phyloP scores from a whole-genome alignment of 768 basidiomycete species.

The Tulasnella sp. region DNA sequence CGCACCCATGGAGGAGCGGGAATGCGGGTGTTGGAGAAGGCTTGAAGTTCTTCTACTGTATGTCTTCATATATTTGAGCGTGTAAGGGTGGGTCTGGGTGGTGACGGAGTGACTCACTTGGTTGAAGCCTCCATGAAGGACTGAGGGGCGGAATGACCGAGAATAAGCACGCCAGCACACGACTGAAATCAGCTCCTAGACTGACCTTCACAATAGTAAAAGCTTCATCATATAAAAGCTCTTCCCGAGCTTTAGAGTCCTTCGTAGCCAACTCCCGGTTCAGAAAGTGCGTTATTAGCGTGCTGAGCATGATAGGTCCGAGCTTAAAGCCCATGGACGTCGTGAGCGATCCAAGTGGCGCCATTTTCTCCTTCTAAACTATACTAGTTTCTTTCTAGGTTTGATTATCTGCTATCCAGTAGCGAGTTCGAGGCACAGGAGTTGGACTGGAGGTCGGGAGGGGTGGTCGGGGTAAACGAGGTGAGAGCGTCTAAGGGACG shows the following conservation, averaged over 20 bases:
- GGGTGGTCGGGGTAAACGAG: background rate
- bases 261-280: slow-evolving; percentile 19
- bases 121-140: slow-evolving; percentile 30
- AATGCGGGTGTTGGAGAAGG: slow-evolving; percentile 26
- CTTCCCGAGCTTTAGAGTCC: slow-evolving; percentile 24
- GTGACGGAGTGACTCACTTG: slow-evolving; percentile 9
- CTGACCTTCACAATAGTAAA: slow-evolving; percentile 14
- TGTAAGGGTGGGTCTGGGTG: slow-evolving; percentile 12
- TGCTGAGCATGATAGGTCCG: slow-evolving; percentile 17
- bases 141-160: background rate
- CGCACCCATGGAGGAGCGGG: slow-evolving; percentile 27
- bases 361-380: background rate
- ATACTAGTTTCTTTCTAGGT: background rate
- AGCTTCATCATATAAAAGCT: slow-evolving; percentile 28
- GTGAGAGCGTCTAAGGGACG: background rate
- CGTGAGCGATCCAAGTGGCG: background rate
- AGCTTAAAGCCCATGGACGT: slow-evolving; percentile 11
- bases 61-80: slow-evolving; percentile 23
- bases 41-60: slow-evolving; percentile 27
- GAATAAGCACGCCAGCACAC: background rate
- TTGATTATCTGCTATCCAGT: background rate
- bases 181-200: background rate
- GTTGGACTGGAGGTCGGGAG: background rate
- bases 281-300: slow-evolving; percentile 27
- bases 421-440: background rate